Base-by-base conservation (phyloP, 805 yeast genomes). In the Yamadazyma olivae region DNA sequence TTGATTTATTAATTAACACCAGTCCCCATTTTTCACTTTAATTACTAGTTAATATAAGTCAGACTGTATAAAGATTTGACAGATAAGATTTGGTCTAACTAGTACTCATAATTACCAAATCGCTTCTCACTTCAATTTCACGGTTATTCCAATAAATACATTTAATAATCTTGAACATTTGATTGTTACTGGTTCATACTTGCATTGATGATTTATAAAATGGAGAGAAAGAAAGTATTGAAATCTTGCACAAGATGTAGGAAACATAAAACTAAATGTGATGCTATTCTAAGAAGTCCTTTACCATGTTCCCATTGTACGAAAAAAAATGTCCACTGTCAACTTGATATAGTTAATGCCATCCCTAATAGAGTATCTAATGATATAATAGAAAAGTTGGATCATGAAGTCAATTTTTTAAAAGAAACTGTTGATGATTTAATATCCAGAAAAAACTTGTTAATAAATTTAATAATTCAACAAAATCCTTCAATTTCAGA, bases 171-270 rank as follows among this genome's bases (percentile, higher is more conserved):
- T n/a, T n/a, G n/a, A n/a, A n/a, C n/a, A n/a, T n/a, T n/a, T n/a
- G n/a, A n/a, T n/a, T n/a, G n/a, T n/a, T n/a, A n/a, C n/a, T n/a
- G n/a, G n/a, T n/a, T n/a, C n/a, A n/a, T n/a, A n/a, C n/a, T n/a
- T n/a, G n/a, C n/a, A n/a, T n/a, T n/a, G n/a, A 30, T 30, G 33
- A 30, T 30, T 30, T 30, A 17, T 17, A 30, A 30, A 21, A 30
- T 30, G 33, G 33, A 30, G 9, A 30, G 25, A 6, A 33, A 20
- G 20, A 56, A 54, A 35, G 49, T 55, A 7, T 41, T 77, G 29
- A 78, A 79, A 46, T 74, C 84, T 8, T 81, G 88, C 51, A 66
- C 73, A 4, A 62, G 83, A 21, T 81, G 88, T 54, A 66, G 87
- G 23, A 75, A 74, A 48, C 82, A 79, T 46, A 81, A 81, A 53